A percentile compares a stretch with the other conserved stretches of the same genome.
These are phyloP conservation scores for Arachnomyces sp. DNA, from an alignment of 2,329 filamentous ascomycete species.

Conservation along the genomic window DNA sequence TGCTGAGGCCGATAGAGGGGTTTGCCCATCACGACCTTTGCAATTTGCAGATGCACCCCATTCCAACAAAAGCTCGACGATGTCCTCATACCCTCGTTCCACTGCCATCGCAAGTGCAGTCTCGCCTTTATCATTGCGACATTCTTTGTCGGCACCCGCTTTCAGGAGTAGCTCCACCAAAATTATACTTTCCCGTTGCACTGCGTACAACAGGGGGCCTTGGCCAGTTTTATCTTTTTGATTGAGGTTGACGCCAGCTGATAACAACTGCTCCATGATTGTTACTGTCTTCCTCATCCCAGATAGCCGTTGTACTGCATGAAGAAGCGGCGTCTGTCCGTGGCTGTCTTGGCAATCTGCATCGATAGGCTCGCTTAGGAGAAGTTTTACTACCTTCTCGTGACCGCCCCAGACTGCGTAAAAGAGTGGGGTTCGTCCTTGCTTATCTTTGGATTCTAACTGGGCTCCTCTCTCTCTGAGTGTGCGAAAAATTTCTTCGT, in stretches of 20 bases:
- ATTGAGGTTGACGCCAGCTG: neutral
- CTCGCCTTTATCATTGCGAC: too few species aligned
- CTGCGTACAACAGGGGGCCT: neutral
- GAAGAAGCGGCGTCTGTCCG: neutral
- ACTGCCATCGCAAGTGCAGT: too few species aligned
- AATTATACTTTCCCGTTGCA: neutral
- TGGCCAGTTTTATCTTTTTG: neutral
- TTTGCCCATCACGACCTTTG: too few species aligned
- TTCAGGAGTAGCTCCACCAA: neutral
- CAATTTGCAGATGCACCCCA: too few species aligned
- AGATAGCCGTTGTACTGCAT: neutral
- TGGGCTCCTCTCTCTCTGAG: slow-evolving; percentile 6
- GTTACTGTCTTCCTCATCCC: neutral
- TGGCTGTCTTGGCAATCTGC: neutral
- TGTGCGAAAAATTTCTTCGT: slow-evolving; percentile 9
- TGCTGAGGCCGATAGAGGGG: too few species aligned
- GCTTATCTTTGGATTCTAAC: slow-evolving; percentile 4
- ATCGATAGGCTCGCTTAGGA: neutral
- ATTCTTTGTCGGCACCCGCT: neutral
- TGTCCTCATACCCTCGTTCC: too few species aligned
- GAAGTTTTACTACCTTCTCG: slow-evolving; percentile 7
- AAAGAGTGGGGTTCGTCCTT: slow-evolving; percentile 9
- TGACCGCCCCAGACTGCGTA: slow-evolving; percentile 13
- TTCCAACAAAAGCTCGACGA: too few species aligned
- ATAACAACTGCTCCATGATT: neutral